phyloP scores from a whole-genome alignment of 2,329 filamentous ascomycete genomes.

The Emmonsia crescens region DNA sequence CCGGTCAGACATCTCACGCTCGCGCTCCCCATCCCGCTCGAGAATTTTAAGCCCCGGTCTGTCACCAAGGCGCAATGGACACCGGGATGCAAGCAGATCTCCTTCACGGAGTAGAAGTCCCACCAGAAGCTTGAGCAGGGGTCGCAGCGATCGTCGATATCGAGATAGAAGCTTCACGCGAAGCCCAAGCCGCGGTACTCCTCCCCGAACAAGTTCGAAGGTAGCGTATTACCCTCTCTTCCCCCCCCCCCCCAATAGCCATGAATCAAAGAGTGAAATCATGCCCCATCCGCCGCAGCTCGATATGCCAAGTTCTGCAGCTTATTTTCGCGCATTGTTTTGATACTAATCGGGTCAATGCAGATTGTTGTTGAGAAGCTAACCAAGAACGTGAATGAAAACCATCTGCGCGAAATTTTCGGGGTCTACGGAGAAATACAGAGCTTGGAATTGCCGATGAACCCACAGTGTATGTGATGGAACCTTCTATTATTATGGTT shows the following conservation, averaged over 20 bases:
- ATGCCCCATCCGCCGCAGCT: not conserved
- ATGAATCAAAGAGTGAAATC: not conserved
- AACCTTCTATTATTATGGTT: not conserved
- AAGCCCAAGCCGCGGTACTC: conserved; percentile 22
- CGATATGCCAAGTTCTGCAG: not conserved
- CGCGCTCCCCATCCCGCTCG: conserved; percentile 28
- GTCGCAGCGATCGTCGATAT: conserved; percentile 29
- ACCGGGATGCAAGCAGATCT: conserved; percentile 19
- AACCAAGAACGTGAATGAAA: conserved; percentile 86
- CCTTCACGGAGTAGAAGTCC: conserved; percentile 18
- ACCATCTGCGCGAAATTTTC: conserved; percentile 86
- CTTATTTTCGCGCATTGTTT: not conserved
- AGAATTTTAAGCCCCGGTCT: conserved; percentile 21
- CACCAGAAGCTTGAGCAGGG: conserved; percentile 29
- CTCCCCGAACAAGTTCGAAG: conserved; percentile 25
- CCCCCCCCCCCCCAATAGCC: not conserved
- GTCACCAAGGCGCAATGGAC: conserved; percentile 18
- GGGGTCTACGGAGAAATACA: conserved; percentile 74
- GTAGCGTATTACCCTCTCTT: conserved; percentile 10
- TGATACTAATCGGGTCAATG: not conserved
- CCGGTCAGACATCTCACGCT: conserved; percentile 18
- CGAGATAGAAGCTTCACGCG: conserved; percentile 29
- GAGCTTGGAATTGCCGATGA: conserved; percentile 83
- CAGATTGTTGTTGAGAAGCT: conserved; percentile 94
- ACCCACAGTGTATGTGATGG: conserved; percentile 58